phyloP scores from a whole-genome alignment of 2,329 filamentous ascomycete species.

The Xenosphaeropsis pyriputrescens region DNA sequence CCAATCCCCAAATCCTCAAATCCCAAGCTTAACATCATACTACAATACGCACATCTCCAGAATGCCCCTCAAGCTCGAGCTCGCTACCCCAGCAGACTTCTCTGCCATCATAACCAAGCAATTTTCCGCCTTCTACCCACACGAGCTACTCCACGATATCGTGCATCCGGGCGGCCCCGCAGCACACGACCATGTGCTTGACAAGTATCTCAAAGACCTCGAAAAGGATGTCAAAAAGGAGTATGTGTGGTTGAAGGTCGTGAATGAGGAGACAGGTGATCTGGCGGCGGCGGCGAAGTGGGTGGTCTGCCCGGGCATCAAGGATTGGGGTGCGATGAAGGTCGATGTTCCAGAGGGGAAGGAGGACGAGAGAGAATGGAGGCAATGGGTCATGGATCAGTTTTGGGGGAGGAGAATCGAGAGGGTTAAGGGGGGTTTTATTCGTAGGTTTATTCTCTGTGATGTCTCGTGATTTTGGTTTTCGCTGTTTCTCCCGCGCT shows the following conservation, averaged over 20 bases:
- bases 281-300: conserved; percentile 7
- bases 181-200: conserved; percentile 1
- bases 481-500: no score
- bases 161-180: conserved; percentile 4
- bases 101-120: conserved; percentile 2
- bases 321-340: background rate
- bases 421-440: conserved; percentile 2
- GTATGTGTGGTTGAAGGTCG: conserved; percentile 2
- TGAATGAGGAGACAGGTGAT: conserved; percentile 1
- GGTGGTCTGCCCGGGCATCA: conserved; percentile 2
- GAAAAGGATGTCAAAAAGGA: background rate
- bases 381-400: conserved; percentile 2
- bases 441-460: background rate
- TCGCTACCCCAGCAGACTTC: conserved; percentile 2
- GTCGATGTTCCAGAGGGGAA: conserved; percentile 1
- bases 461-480: no score
- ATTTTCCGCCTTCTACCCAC: conserved; percentile 5
- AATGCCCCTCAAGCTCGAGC: background rate
- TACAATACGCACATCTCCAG: background rate
- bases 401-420: conserved; percentile 3
- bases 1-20: no score
- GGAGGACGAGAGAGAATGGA: background rate
- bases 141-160: conserved; percentile 3
- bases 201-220: background rate
- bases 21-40: no score